Evolutionary conservation across 176 grass and related monocot species (phyloP).

Genomic region (Elaeis guineensis): DNA sequence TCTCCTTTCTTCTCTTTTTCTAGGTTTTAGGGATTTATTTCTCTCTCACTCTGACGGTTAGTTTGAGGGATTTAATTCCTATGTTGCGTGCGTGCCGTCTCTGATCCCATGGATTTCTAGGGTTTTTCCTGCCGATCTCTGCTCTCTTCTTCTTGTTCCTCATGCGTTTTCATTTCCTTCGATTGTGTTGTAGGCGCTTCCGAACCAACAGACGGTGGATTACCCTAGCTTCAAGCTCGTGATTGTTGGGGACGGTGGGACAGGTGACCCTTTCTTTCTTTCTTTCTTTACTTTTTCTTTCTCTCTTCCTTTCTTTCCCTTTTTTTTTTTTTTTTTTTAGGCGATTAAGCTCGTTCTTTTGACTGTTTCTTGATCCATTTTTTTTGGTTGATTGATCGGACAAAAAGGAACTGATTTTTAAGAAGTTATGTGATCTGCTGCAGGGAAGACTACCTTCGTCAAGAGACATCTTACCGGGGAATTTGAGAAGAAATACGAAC

Average conservation of each 20-base stretch:
- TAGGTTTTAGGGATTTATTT: too few species aligned
- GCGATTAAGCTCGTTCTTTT: too few species aligned
- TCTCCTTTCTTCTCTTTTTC: too few species aligned
- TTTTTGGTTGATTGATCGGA: too few species aligned
- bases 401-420: too few species aligned
- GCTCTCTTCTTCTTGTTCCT: constrained; percentile 1
- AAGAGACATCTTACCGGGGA: constrained; percentile 11
- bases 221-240: constrained; percentile 17
- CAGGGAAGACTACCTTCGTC: constrained; percentile 6
- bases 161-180: not conserved
- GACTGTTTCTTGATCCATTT: too few species aligned
- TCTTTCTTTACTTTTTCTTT: not conserved
- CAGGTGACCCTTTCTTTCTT: not conserved
- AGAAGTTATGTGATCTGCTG: not conserved
- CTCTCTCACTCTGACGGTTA: too few species aligned
- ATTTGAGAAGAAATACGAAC: constrained; percentile 12
- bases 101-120: too few species aligned
- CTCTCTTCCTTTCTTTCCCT: too few species aligned
- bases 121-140: not conserved
- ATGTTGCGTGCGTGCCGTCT: too few species aligned
- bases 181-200: constrained; percentile 7
- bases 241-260: constrained; percentile 2
- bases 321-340: too few species aligned
- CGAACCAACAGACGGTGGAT: constrained; percentile 14
- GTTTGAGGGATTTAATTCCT: too few species aligned